Percentiles rank a stretch among this genome's conserved stretches.
phyloP scores from a whole-genome alignment of 352 stramenopile species.

The Thalassiosira exigua region DNA sequence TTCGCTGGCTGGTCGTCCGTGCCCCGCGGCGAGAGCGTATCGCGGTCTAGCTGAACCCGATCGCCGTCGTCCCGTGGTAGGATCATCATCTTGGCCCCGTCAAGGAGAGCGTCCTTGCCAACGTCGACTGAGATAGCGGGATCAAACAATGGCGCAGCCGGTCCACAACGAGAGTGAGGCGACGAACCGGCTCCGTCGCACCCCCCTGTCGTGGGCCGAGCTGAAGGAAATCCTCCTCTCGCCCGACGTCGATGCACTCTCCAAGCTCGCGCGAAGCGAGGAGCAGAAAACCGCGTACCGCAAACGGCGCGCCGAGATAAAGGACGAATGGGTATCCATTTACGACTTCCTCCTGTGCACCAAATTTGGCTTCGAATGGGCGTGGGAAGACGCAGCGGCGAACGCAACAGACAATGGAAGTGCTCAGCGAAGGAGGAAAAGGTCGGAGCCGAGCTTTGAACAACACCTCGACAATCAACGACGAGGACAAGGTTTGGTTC shows the following conservation, averaged over 20 bases:
- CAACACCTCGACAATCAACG: constrained; percentile 3
- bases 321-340: constrained; percentile 59
- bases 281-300: constrained; percentile 57
- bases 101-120: no score
- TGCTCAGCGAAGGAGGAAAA: constrained; percentile 17
- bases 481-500: constrained; percentile 9
- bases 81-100: no score
- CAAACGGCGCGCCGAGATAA: constrained; percentile 48
- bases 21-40: no score
- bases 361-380: constrained; percentile 65
- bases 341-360: constrained; percentile 71
- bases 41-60: no score
- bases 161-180: constrained; percentile 6
- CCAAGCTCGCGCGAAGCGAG: constrained; percentile 59
- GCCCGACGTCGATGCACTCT: constrained; percentile 36
- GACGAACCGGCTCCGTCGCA: constrained; percentile 18
- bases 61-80: no score
- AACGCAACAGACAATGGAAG: background rate
- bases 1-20: no score
- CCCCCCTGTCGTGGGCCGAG: constrained; percentile 53
- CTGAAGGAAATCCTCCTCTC: constrained; percentile 61
- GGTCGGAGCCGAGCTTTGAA: constrained; percentile 38
- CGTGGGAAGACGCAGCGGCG: background rate
- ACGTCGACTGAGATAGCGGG: no score
- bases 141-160: no score